Conservation (phyloP, 768 basidiomycete species). For the Rhizopogon salebrosus region DNA sequence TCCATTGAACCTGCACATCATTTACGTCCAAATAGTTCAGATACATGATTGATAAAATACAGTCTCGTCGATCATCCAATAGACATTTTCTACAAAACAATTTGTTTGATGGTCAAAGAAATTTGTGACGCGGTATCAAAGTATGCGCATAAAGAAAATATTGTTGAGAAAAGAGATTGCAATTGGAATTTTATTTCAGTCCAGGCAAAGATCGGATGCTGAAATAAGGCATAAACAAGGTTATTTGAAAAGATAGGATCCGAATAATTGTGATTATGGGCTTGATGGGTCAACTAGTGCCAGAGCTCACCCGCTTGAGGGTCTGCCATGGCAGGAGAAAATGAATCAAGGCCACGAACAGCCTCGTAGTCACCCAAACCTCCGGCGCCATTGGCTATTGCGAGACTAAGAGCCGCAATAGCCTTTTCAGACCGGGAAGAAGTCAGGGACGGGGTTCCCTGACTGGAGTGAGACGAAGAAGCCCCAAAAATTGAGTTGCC, state of each 20-base stretch:
- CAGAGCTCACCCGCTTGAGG: conserved; percentile 57
- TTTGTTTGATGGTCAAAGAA: conserved; percentile 9
- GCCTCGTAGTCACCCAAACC: conserved; percentile 54
- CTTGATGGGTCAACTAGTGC: conserved; percentile 31
- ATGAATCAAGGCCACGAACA: conserved; percentile 35
- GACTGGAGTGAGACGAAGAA: conserved; percentile 5
- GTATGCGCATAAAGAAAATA: conserved; percentile 17
- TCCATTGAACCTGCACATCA: neutral
- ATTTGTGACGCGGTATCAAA: conserved; percentile 16
- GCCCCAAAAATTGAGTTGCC: conserved; percentile 8
- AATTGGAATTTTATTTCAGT: conserved; percentile 15
- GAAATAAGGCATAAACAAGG: conserved; percentile 23
- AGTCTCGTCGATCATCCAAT: conserved; percentile 1
- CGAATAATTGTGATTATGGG: neutral
- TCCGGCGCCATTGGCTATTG: conserved; percentile 61
- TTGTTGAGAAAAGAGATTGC: conserved; percentile 19
- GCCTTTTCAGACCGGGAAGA: conserved; percentile 52
- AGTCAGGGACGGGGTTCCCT: conserved; percentile 5
- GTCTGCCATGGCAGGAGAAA: conserved; percentile 28
- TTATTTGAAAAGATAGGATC: conserved; percentile 3
- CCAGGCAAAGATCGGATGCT: conserved; percentile 8
- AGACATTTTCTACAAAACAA: conserved; percentile 12
- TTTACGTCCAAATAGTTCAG: neutral
- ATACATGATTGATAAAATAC: conserved; percentile 1
- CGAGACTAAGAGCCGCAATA: conserved; percentile 52